Base-by-base conservation (phyloP, 495 filamentous ascomycete genomes). In the Hypoxylon trugodes region DNA sequence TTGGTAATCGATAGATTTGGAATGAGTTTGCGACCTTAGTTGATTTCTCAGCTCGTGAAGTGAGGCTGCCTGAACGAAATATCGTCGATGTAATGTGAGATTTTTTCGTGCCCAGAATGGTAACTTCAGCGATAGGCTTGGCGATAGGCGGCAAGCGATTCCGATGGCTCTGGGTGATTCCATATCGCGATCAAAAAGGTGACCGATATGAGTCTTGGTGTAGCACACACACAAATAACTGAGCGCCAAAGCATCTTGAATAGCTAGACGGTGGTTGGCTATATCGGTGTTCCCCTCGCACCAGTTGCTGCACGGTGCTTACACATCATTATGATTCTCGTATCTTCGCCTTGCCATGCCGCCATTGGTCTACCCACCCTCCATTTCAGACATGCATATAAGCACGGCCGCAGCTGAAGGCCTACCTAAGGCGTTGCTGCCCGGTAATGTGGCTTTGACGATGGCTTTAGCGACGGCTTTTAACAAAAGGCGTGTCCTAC, bases 231-330 rank as follows among this genome's bases (percentile, higher is more conserved):
- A 45, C 21, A 38, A 42, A 47, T 41, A 16, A 38, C 21, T 25
- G 36, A 16, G 22, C 28, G 9, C 22, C 21, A 43, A 15, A 10
- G 22, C 6, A 65, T 33, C 45, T 35, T 49, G 24, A 49, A 54
- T 40, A 37, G 18, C 6, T 15, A 32, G 33, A 19, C 16, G 9
- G 40, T 65, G 54, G 48, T 59, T 65, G 55, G 42, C 16, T 19
- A 46, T 35, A 4, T 22, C 10, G 35, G 37, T 46, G 26, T 32
- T 10, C 19, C 21, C 33, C 30, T 33, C 50, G 10, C 26, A 37
- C 52, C 61, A 40, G 36, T 13, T 33, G 55, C 46, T 30, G 49
- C 49, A 59, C 19, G 55, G 40, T 38, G 61, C 61, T 65, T 59
- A 65, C 61, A 21, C 36, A 59, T 59, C 35, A 32, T 50, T 53